Conservation (phyloP, 73 alveolate species). For the Paramecium octaurelia region DNA sequence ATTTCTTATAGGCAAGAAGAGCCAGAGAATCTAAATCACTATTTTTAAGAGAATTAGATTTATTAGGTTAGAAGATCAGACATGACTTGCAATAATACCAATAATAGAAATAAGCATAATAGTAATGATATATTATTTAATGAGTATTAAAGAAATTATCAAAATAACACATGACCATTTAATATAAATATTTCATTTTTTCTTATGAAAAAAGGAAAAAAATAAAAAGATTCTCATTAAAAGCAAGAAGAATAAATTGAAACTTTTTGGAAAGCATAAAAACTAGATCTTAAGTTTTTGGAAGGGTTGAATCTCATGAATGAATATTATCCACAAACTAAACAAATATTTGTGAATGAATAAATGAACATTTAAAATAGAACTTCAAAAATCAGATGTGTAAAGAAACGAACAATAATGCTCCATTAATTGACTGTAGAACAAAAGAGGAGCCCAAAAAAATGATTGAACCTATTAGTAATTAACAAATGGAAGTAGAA, state of each 20-base stretch:
- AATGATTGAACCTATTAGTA: background rate
- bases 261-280: background rate
- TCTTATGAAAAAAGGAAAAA: background rate
- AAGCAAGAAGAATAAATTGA: background rate
- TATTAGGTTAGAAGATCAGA: slow-evolving; percentile 54
- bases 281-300: background rate
- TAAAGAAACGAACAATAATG: background rate
- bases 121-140: background rate
- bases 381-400: background rate
- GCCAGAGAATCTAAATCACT: slow-evolving; percentile 53
- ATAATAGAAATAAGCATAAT: background rate
- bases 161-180: background rate
- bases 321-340: background rate
- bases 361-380: background rate
- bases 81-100: slow-evolving; percentile 25
- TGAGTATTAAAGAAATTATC: background rate
- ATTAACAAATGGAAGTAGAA: background rate
- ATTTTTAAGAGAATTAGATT: slow-evolving; percentile 54
- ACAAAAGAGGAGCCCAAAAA: background rate
- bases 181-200: background rate
- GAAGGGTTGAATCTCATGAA: background rate
- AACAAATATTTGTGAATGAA: background rate
- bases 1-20: slow-evolving; percentile 60
- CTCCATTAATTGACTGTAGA: background rate
- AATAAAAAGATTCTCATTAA: background rate